Conservation (phyloP, 108 stramenopile species). For the Cyclotella choctawhatcheeana region DNA sequence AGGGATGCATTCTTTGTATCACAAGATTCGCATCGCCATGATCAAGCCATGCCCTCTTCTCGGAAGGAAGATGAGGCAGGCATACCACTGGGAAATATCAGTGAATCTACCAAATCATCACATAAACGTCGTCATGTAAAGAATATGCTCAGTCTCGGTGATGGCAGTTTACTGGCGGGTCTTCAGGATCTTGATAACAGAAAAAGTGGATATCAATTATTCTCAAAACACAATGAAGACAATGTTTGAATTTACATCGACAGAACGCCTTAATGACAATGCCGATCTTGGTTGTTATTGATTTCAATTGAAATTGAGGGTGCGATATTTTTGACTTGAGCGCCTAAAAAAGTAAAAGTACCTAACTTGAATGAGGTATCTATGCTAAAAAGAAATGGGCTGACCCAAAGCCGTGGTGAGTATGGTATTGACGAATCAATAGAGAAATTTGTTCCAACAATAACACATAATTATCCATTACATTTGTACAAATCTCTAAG, state of each 20-base stretch:
- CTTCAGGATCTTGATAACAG: slow-evolving; percentile 25
- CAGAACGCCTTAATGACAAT: too few species aligned
- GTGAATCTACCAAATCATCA: slow-evolving; percentile 31
- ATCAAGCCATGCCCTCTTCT: too few species aligned
- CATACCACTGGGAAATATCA: slow-evolving; percentile 10
- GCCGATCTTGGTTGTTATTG: background rate
- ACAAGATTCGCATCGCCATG: slow-evolving; percentile 2
- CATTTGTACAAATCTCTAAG: slow-evolving; percentile 9
- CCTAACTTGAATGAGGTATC: background rate
- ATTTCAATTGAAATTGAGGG: too few species aligned
- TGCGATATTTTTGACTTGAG: too few species aligned
- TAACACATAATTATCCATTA: background rate
- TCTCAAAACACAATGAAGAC: slow-evolving; percentile 1
- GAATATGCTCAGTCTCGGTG: slow-evolving; percentile 21
- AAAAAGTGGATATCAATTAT: slow-evolving; percentile 34
- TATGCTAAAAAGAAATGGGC: background rate
- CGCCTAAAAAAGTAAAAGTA: too few species aligned
- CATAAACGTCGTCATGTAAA: background rate
- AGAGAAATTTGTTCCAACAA: too few species aligned
- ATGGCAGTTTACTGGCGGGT: slow-evolving; percentile 26
- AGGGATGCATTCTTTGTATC: slow-evolving; percentile 21
- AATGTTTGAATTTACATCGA: background rate
- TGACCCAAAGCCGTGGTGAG: too few species aligned
- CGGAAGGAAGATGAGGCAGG: background rate
- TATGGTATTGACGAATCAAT: too few species aligned